Conservation (phyloP, 192 early-diverging fungal genomes). For the Entomortierella chlamydospora region DNA sequence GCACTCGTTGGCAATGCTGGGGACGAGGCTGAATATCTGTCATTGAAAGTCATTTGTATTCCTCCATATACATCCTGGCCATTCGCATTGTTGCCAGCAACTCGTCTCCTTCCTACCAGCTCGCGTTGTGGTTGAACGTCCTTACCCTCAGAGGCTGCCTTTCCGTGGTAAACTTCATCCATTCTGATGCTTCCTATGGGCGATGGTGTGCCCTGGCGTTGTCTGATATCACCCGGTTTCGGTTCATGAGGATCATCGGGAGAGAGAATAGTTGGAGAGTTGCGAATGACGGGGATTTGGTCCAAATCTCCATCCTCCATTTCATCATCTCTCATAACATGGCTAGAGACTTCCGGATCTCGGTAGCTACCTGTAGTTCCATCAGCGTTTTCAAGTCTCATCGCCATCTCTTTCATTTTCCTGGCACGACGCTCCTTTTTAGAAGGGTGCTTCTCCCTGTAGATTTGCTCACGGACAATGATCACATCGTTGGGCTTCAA, state of each 20-base stretch:
- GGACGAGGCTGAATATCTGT: constrained; percentile 8
- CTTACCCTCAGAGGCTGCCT: constrained; percentile 11
- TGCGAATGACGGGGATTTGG: constrained; percentile 42
- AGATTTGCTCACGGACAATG: constrained; percentile 84
- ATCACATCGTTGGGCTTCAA: constrained; percentile 86
- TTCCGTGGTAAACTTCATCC: constrained; percentile 34
- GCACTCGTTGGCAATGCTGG: constrained; percentile 12
- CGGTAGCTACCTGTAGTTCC: constrained; percentile 27
- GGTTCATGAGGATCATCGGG: constrained; percentile 43
- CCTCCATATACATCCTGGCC: constrained; percentile 12
- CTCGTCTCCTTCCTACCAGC: constrained; percentile 33
- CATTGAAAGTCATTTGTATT: constrained; percentile 4
- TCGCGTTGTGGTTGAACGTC: constrained; percentile 26
- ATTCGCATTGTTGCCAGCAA: constrained; percentile 16
- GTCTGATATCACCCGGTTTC: constrained; percentile 41
- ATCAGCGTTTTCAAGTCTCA: constrained; percentile 25
- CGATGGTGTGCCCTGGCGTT: constrained; percentile 38
- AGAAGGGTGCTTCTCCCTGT: constrained; percentile 50
- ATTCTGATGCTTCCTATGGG: constrained; percentile 35
- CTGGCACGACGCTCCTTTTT: constrained; percentile 52
- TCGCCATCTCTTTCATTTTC: constrained; percentile 39
- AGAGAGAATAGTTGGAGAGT: constrained; percentile 44
- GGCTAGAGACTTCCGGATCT: constrained; percentile 21
- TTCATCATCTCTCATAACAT: constrained; percentile 41
- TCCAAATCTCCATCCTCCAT: constrained; percentile 38